Conservation (phyloP, 2,329 filamentous ascomycete species). For the Fusarium pseudocircinatum region DNA sequence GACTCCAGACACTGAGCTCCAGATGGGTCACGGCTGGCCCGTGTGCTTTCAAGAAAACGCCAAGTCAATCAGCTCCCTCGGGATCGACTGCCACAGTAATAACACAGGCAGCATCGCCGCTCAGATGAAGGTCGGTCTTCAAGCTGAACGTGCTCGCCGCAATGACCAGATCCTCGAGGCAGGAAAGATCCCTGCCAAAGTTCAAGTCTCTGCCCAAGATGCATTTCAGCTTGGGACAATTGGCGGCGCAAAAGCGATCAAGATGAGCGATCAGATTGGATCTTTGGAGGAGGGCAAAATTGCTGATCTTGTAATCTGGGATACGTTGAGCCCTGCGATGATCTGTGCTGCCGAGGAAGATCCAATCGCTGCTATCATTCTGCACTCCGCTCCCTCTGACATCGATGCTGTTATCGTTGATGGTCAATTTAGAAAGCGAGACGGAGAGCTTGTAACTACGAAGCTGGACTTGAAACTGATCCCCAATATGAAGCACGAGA, state of each 20-base stretch:
- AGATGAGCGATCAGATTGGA: neutral
- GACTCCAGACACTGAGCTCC: conserved; percentile 2
- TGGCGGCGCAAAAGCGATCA: neutral
- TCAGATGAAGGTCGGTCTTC: conserved; percentile 6
- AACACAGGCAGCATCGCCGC: neutral
- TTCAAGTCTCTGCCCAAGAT: neutral
- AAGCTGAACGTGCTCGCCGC: conserved; percentile 1
- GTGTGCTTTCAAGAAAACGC: conserved; percentile 13
- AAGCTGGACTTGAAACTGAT: neutral
- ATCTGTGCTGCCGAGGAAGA: conserved; percentile 6
- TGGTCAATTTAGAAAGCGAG: conserved; percentile 8
- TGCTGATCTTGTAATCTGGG: conserved; percentile 5
- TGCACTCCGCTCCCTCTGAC: neutral
- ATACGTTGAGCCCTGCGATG: conserved; percentile 1
- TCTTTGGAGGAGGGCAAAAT: conserved; percentile 3
- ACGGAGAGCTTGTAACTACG: neutral
- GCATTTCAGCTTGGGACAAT: conserved; percentile 5
- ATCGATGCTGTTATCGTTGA: conserved; percentile 9
- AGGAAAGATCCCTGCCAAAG: neutral
- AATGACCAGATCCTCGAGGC: neutral
- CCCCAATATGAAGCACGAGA: neutral
- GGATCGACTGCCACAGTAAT: conserved; percentile 6
- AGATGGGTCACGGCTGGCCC: conserved; percentile 14
- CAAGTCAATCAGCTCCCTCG: neutral
- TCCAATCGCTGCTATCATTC: neutral